These are phyloP conservation scores for Penicillium salamii DNA, from an alignment of 495 filamentous ascomycete species.

Conservation along the genomic window DNA sequence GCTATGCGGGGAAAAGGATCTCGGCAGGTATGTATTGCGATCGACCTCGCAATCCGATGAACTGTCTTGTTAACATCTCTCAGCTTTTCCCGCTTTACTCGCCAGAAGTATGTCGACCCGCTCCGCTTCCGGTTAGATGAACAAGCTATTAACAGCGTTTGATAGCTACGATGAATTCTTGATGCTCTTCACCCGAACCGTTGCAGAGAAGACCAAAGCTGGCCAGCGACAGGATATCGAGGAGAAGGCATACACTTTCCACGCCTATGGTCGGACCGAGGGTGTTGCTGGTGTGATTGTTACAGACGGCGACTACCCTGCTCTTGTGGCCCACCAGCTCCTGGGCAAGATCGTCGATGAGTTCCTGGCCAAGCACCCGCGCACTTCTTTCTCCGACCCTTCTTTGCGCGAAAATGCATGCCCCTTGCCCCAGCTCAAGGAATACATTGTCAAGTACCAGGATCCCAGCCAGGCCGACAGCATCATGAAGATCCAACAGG, in stretches of 20 bases:
- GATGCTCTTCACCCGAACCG: slow-evolving; percentile 53
- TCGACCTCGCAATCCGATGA: neutral
- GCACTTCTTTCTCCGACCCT: slow-evolving; percentile 57
- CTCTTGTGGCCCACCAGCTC: slow-evolving; percentile 88
- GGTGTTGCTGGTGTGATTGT: slow-evolving; percentile 88
- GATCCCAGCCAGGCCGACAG: slow-evolving; percentile 84
- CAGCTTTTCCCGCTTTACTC: slow-evolving; percentile 76
- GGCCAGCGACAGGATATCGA: slow-evolving; percentile 89
- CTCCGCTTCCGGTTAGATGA: neutral
- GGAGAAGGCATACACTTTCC: slow-evolving; percentile 74
- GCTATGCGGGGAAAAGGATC: slow-evolving; percentile 75
- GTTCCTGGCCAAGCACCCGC: slow-evolving; percentile 79
- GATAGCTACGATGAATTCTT: slow-evolving; percentile 54
- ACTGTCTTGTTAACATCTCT: slow-evolving; percentile 3
- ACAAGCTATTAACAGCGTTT: slow-evolving; percentile 5
- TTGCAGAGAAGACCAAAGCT: slow-evolving; percentile 79
- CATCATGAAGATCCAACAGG: slow-evolving; percentile 93
- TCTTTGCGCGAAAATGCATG: slow-evolving; percentile 33
- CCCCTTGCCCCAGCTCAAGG: slow-evolving; percentile 69
- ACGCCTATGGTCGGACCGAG: slow-evolving; percentile 85
- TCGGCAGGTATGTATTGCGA: slow-evolving; percentile 46
- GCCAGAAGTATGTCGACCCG: slow-evolving; percentile 50
- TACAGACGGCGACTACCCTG: slow-evolving; percentile 84
- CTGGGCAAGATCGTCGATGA: slow-evolving; percentile 91
- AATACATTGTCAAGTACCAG: slow-evolving; percentile 83